These are phyloP conservation scores for Orbilia brochopaga DNA, from an alignment of 2,329 filamentous ascomycete genomes.

Conservation along the genomic window DNA sequence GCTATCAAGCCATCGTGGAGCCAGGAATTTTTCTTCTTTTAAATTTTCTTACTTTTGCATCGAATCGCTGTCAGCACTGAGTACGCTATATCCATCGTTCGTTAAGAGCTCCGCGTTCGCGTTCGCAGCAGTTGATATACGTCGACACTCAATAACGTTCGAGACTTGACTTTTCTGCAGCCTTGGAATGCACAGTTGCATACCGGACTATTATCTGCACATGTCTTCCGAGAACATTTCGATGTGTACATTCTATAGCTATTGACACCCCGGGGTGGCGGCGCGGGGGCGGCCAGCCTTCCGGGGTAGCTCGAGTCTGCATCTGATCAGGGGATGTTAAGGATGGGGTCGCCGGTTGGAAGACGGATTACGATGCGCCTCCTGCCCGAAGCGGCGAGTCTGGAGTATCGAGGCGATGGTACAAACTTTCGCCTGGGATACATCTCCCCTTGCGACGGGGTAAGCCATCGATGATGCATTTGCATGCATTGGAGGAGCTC, in stretches of 20 bases:
- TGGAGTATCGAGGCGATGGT: neutral
- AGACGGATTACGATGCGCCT: neutral
- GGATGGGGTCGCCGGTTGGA: too few species aligned
- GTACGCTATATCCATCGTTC: conserved; percentile 15
- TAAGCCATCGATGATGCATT: neutral
- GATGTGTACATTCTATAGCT: too few species aligned
- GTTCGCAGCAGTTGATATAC: neutral
- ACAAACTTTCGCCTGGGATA: neutral
- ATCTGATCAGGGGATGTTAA: too few species aligned
- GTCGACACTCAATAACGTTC: conserved; percentile 15
- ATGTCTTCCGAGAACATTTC: too few species aligned
- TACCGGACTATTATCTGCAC: neutral
- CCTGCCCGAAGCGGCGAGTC: conserved; percentile 3
- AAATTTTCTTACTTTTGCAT: too few species aligned
- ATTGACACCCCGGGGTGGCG: too few species aligned
- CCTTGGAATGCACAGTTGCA: neutral
- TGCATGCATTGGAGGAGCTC: neutral
- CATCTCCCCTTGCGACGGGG: neutral
- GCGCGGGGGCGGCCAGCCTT: too few species aligned
- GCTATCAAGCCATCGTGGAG: conserved; percentile 7
- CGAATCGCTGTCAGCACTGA: conserved; percentile 23
- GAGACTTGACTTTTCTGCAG: conserved; percentile 21
- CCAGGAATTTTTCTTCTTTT: conserved; percentile 7
- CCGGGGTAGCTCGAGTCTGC: too few species aligned
- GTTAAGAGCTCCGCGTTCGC: conserved; percentile 47